Base-by-base conservation (phyloP, 441 rosid genomes). In the Geranium incanum region DNA sequence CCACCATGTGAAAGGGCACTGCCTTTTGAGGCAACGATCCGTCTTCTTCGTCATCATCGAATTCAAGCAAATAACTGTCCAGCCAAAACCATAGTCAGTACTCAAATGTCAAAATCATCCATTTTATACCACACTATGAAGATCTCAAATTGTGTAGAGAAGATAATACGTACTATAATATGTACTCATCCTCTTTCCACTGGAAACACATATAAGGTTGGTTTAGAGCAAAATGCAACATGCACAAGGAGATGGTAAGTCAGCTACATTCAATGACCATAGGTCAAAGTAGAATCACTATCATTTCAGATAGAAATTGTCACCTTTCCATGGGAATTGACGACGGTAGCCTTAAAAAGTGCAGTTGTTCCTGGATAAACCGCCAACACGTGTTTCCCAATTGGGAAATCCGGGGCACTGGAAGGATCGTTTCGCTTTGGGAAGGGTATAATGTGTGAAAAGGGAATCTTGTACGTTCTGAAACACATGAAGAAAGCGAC, bases 291-390 rank as follows among this genome's bases (percentile, higher is more conserved):
- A 37, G 33, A 36, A 23, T 36, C 0, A 52, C 23, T 8, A 74
- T 64, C 52, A 55, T 55, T n/a, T 15, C 1, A 43, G 8, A 50
- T 12, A 28, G 64, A 69, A 70, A 60, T 5, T 12, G 37, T 76
- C 71, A 94, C 97, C 95, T 83, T 92, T 74, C 95, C 82, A 68
- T 90, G 89, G 33, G 92, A 71, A 70, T 77, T 84, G 37, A 88
- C 84, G 21, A 94, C 97, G 60, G 99, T 94, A 38, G 99, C 99
- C 84, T 90, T 92, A 52, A 92, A 94, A 19, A 94, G 90, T 28
- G 96, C 92, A n/a, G 97, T 92, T 21, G 99, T 94, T 79, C 96
- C 97, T 1, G 99, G 99, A 86, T 94, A 94, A 70, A 94, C 97
- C 12, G 99, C 99, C 84, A 94, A 85, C 68, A 92, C 99, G 59